These are phyloP conservation scores for Microcera coccophila DNA, from an alignment of 2,329 filamentous ascomycete species.

Conservation along the genomic window DNA sequence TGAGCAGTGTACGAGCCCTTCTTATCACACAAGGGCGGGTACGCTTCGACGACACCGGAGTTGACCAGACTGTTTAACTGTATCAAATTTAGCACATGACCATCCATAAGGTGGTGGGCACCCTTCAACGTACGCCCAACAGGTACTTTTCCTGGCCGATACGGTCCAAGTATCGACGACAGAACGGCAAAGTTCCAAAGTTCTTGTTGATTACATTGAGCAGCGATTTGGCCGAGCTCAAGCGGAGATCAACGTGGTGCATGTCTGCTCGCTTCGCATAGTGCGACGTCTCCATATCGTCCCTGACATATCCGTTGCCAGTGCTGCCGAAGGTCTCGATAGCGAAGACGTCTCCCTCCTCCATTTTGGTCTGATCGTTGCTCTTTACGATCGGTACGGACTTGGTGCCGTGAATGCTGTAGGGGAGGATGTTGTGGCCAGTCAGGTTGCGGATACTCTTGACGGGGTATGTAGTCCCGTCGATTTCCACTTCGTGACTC, in stretches of 20 bases:
- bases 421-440: constrained; percentile 84
- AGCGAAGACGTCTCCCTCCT: constrained; percentile 91
- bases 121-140: constrained; percentile 67
- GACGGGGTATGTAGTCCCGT: constrained; percentile 72
- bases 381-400: constrained; percentile 91
- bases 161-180: constrained; percentile 83
- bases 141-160: constrained; percentile 95
- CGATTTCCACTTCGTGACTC: constrained; percentile 82
- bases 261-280: constrained; percentile 75
- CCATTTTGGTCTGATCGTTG: constrained; percentile 89
- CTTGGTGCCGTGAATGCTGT: constrained; percentile 89
- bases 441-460: constrained; percentile 85
- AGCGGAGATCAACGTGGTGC: constrained; percentile 68
- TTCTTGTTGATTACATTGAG: constrained; percentile 92
- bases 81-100: constrained; percentile 5
- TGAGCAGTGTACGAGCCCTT: constrained; percentile 95
- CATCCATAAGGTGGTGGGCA: neutral
- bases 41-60: constrained; percentile 81
- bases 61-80: constrained; percentile 82
- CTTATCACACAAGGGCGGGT: constrained; percentile 83
- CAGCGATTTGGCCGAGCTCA: constrained; percentile 79
- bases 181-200: constrained; percentile 89
- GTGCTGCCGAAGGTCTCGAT: constrained; percentile 96
- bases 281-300: constrained; percentile 87
- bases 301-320: constrained; percentile 79